Evolutionary conservation across 1,284 basidiomycete genomes (phyloP).

Genomic region (Trichosporon coremiiforme): DNA sequence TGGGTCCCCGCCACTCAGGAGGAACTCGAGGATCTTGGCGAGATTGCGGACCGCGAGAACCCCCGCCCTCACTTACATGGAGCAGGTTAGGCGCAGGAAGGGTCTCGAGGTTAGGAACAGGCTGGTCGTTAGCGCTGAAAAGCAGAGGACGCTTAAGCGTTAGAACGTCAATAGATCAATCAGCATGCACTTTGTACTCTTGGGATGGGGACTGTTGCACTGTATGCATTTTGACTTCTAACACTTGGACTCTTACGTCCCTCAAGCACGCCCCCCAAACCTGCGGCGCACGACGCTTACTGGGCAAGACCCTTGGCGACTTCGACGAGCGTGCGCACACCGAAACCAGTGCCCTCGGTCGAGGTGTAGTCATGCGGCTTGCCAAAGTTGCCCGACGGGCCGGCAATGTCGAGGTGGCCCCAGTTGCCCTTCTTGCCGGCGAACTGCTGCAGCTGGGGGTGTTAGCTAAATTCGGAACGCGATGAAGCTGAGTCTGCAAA

Average conservation of each 20-base stretch:
- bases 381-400: conserved; percentile 29
- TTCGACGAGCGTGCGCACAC: conserved; percentile 30
- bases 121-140: conserved; percentile 91
- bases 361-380: conserved; percentile 27
- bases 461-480: neutral
- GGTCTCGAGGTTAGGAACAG: conserved; percentile 94
- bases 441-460: conserved; percentile 27
- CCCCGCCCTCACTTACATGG: conserved; percentile 95
- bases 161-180: conserved; percentile 43
- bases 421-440: conserved; percentile 33
- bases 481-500: neutral
- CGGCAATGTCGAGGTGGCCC: conserved; percentile 33
- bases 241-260: neutral
- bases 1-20: conserved; percentile 99
- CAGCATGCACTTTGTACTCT: too few species aligned
- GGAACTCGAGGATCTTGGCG: conserved; percentile 94
- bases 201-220: neutral
- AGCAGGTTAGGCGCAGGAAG: conserved; percentile 84
- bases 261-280: neutral
- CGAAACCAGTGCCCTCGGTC: conserved; percentile 32
- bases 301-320: conserved; percentile 27
- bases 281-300: neutral
- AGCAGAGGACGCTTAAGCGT: conserved; percentile 92
- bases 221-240: conserved; percentile 8
- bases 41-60: conserved; percentile 93